Evolutionary conservation across 306 rosid species (phyloP).

Genomic region (Cyclanthera cordifolia): DNA sequence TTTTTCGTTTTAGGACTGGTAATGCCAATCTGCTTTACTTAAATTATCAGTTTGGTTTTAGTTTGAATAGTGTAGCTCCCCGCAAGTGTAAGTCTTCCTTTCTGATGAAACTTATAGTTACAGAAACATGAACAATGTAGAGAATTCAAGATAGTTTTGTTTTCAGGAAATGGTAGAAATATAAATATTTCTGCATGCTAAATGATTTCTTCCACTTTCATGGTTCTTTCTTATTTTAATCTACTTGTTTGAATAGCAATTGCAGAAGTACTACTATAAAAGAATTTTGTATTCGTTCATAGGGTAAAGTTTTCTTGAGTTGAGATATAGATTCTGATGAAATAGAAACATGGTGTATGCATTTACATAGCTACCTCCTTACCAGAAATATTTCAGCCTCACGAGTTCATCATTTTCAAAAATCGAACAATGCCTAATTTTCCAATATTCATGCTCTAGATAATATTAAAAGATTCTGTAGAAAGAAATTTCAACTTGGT

Average conservation of each 20-base stretch:
- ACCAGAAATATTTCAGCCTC: background rate
- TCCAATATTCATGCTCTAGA: background rate
- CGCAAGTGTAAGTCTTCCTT: background rate
- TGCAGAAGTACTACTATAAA: too few relatives aligned
- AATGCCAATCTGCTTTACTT: background rate
- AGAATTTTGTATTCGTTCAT: background rate
- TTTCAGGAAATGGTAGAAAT: background rate
- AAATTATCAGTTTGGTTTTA: background rate
- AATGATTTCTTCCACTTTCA: too few relatives aligned
- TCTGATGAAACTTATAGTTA: background rate
- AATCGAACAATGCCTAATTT: background rate
- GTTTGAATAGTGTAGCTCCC: background rate
- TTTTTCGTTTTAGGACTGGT: background rate
- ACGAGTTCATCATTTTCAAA: background rate
- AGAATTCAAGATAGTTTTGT: background rate
- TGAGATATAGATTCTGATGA: background rate
- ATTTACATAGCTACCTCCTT: background rate
- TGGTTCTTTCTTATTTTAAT: too few relatives aligned
- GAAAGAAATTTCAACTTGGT: background rate
- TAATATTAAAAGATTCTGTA: background rate
- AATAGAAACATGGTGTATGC: background rate
- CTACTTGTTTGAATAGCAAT: background rate
- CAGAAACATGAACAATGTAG: too few relatives aligned
- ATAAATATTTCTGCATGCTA: too few relatives aligned
- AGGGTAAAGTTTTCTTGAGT: background rate